Conservation (phyloP, 2,329 filamentous ascomycete species). For the Fusarium stilboides region DNA sequence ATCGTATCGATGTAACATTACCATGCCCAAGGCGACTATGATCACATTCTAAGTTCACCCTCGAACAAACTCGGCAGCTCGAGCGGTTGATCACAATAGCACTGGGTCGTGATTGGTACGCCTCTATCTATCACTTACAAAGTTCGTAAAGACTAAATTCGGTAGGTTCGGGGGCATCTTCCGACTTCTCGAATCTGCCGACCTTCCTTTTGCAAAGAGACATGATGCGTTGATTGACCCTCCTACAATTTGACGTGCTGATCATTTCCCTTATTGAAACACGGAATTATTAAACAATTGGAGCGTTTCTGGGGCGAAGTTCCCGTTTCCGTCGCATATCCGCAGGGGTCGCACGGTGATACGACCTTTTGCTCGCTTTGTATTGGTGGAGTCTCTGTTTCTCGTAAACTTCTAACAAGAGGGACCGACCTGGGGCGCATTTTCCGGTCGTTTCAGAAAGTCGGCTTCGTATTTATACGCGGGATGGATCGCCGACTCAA, state of each 20-base stretch:
- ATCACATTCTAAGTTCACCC: neutral
- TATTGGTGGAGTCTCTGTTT: slow-evolving; percentile 17
- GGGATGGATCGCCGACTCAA: neutral
- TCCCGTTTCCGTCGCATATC: slow-evolving; percentile 3
- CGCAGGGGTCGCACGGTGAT: slow-evolving; percentile 4
- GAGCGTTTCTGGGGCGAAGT: slow-evolving; percentile 9
- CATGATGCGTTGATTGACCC: slow-evolving; percentile 6
- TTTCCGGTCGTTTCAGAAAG: slow-evolving; percentile 5
- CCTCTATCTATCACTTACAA: slow-evolving; percentile 5
- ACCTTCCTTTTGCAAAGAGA: slow-evolving; percentile 11
- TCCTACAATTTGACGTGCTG: slow-evolving; percentile 16
- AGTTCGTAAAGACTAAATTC: neutral
- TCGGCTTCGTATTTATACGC: neutral
- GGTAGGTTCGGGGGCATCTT: slow-evolving; percentile 6
- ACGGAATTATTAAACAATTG: slow-evolving; percentile 2
- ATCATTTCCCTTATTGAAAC: slow-evolving; percentile 25
- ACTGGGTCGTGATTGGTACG: slow-evolving; percentile 12
- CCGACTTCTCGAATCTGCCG: neutral
- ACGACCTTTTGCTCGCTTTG: neutral
- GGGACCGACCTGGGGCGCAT: neutral
- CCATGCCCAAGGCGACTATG: neutral
- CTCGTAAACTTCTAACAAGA: neutral
- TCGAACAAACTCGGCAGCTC: neutral
- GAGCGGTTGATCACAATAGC: neutral
- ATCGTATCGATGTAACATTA: neutral